Conservation (phyloP, 495 filamentous ascomycete genomes). For the Neurospora sp. region DNA sequence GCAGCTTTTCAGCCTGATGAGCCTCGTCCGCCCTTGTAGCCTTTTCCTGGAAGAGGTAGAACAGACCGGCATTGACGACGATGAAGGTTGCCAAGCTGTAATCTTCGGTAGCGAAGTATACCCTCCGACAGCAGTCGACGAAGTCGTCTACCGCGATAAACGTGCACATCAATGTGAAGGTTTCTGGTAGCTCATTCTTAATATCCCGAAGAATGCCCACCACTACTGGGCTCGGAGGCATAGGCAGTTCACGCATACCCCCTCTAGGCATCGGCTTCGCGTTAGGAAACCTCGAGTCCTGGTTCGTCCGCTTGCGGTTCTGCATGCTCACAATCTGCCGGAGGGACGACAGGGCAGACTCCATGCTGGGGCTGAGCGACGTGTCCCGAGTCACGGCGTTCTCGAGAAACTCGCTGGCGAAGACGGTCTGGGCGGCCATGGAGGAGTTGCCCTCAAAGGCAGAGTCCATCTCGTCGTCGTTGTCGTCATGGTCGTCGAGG, state of each 20-base stretch:
- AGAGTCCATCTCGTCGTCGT: conserved; percentile 28
- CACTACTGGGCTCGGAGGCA: conserved; percentile 46
- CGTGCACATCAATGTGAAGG: conserved; percentile 29
- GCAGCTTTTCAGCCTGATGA: conserved; percentile 13
- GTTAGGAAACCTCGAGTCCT: conserved; percentile 33
- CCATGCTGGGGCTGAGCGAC: conserved; percentile 42
- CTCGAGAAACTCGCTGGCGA: conserved; percentile 53
- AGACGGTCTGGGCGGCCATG: conserved; percentile 50
- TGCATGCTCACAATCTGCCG: conserved; percentile 48
- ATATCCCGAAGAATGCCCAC: conserved; percentile 39
- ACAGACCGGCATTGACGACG: conserved; percentile 45
- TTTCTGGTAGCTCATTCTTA: conserved; percentile 25
- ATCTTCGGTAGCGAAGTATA: conserved; percentile 51
- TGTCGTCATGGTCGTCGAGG: conserved; percentile 7
- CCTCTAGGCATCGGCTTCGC: conserved; percentile 32
- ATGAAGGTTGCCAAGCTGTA: conserved; percentile 46
- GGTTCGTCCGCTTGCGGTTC: conserved; percentile 21
- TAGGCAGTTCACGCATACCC: conserved; percentile 38
- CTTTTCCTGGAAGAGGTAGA: conserved; percentile 46
- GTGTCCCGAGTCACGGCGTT: conserved; percentile 43
- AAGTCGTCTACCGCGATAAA: conserved; percentile 44
- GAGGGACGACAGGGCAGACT: conserved; percentile 45
- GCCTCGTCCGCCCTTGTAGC: conserved; percentile 24
- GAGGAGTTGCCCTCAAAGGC: conserved; percentile 53
- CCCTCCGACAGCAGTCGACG: conserved; percentile 44